Evolutionary conservation across 2,329 filamentous ascomycete genomes (phyloP), one percentile per base, ranked within the genome.

Genomic region (Trichoderma oligosporum): DNA sequence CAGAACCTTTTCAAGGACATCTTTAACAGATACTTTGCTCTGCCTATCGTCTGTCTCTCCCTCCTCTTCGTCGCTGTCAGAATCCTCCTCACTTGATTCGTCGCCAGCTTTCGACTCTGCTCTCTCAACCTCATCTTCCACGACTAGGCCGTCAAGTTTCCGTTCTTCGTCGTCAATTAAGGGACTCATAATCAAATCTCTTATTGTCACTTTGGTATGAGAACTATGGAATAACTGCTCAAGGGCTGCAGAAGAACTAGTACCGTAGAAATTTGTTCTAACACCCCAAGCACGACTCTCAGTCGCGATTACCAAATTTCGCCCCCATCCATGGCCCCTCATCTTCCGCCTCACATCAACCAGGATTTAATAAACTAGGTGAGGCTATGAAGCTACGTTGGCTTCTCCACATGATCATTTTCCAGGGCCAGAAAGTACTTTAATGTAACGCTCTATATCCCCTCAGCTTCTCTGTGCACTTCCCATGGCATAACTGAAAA

Each of bases 51-150:
- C 24, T 8, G 18, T 7, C 7, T 44, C 51, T 14, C 36, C 58
- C 24, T 58, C 62, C 7, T 61, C 62, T 4, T 61, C 62, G 3
- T 64, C 62, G 24, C 59, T 63, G 7, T 62, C 61, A 22, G 60
- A 61, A 9, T 63, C 61, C 16, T 59, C 60, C 11, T 60, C 61
- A 36, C 62, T 57, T 12, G 57, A 33, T n/a, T 60, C 55, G 27
- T 60, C 58, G 27, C 58, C 62, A 48, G 45, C 47, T 57, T 52
- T 56, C 20, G 44, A 56, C 46, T 49, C 59, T 49, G 59, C 59
- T 38, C 44, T 56, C 20, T 46, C 60, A 42, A 33, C 24, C 16
- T 61, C 60, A 25, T 57, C 61, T 20, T 49, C 45, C 4, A 45
- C 51, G 2, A 18, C 45, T 22, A 55, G 44, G n/a, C 35, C 39